phyloP scores from a whole-genome alignment of 148 eudicot genomes.

The Rhododendron vialii region DNA sequence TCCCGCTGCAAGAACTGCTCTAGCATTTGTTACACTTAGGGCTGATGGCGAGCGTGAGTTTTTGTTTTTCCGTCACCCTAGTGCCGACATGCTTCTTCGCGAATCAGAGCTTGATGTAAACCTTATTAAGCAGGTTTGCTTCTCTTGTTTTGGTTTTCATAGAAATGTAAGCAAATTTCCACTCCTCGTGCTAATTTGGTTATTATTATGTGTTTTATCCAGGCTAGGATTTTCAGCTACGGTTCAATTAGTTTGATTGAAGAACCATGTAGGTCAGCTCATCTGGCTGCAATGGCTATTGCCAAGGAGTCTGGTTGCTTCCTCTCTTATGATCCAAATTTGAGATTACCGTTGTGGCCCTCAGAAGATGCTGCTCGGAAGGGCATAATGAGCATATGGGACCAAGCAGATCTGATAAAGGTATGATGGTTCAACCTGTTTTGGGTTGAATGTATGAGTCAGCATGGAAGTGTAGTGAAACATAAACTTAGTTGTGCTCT shows the following conservation, averaged over 20 bases:
- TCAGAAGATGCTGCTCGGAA: constrained; percentile 75
- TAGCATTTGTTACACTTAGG: constrained; percentile 68
- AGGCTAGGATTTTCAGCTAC: constrained; percentile 81
- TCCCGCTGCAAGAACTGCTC: constrained; percentile 61
- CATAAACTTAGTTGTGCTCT: not conserved
- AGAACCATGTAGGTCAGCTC: constrained; percentile 85
- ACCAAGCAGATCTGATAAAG: constrained; percentile 88
- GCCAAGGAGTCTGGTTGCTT: constrained; percentile 63
- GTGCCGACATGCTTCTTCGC: constrained; percentile 80
- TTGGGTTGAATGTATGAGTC: not conserved
- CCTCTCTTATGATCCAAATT: constrained; percentile 84
- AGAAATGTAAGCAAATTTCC: not conserved
- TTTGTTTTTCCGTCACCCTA: constrained; percentile 73
- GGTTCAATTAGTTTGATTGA: constrained; percentile 88
- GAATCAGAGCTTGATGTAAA: constrained; percentile 72
- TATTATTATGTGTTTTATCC: constrained; percentile 11
- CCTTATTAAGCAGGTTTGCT: constrained; percentile 60
- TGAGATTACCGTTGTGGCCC: constrained; percentile 85
- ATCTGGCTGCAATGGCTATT: constrained; percentile 69
- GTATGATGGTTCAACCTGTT: constrained; percentile 21
- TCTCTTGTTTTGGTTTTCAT: not conserved
- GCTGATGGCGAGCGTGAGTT: constrained; percentile 87
- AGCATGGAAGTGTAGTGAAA: not conserved
- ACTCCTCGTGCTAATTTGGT: not conserved
- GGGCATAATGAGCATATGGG: constrained; percentile 81